phyloP scores from a whole-genome alignment of 1,139 yeast species.

The Waltiozyma solani region DNA sequence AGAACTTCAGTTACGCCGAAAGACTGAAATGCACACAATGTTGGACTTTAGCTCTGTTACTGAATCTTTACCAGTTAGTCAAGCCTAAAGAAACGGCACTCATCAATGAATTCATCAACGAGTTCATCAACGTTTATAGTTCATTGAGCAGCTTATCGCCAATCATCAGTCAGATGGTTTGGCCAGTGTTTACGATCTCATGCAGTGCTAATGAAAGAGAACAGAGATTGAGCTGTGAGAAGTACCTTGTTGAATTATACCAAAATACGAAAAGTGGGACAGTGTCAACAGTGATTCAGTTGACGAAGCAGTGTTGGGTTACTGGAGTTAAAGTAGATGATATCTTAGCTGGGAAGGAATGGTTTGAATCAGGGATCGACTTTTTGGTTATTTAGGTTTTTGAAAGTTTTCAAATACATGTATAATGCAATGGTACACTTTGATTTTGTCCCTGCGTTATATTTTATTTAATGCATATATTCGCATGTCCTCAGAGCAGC shows the following conservation, averaged over 20 bases:
- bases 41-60: slow-evolving; percentile 39
- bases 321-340: slow-evolving; percentile 30
- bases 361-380: slow-evolving; percentile 39
- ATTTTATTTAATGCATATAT: too few relatives aligned
- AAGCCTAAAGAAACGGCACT: slow-evolving; percentile 20
- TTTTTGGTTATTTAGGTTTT: slow-evolving; percentile 34
- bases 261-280: slow-evolving; percentile 45
- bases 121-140: slow-evolving; percentile 35
- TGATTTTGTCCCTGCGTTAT: too few relatives aligned
- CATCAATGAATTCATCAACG: slow-evolving; percentile 27
- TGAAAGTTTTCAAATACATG: too few relatives aligned
- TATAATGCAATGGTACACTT: too few relatives aligned
- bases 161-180: slow-evolving; percentile 46
- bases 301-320: slow-evolving; percentile 35
- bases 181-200: slow-evolving; percentile 44
- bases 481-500: too few relatives aligned
- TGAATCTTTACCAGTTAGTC: slow-evolving; percentile 29
- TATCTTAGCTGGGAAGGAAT: slow-evolving; percentile 28
- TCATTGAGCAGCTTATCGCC: slow-evolving; percentile 35
- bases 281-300: slow-evolving; percentile 28
- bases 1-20: slow-evolving; percentile 21
- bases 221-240: slow-evolving; percentile 23
- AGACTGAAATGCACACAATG: slow-evolving; percentile 41
- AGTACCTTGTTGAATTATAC: slow-evolving; percentile 31
- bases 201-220: slow-evolving; percentile 27